Evolutionary conservation across 1,139 yeast species (phyloP).

Genomic region (Taphrina communis): DNA sequence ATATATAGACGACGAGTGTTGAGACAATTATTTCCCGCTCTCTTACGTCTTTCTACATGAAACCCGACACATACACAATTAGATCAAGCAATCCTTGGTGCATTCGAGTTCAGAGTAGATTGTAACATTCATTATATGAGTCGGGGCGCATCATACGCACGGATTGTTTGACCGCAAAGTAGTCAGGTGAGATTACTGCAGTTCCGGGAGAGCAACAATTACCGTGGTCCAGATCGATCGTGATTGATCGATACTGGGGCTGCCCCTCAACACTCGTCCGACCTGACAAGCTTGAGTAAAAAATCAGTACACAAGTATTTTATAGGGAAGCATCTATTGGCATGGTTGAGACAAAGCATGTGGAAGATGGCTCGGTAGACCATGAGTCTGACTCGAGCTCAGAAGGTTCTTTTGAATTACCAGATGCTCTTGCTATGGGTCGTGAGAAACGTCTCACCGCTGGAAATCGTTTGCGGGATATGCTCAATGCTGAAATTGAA

Average conservation of each 20-base stretch:
- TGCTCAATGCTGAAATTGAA: conserved; percentile 71
- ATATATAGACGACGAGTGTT: conserved; percentile 1
- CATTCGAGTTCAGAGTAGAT: neutral
- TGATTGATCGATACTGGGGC: no score
- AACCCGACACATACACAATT: neutral
- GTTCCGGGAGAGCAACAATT: no score
- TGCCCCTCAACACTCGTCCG: no score
- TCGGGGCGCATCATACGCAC: neutral
- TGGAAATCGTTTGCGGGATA: conserved; percentile 77
- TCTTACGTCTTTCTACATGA: neutral
- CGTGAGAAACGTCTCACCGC: conserved; percentile 78
- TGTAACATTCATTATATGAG: neutral
- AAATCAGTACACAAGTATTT: no score
- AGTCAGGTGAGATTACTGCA: neutral
- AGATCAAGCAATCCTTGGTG: neutral
- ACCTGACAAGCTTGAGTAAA: no score
- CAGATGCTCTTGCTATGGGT: conserved; percentile 45
- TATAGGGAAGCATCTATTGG: neutral
- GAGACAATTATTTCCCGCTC: neutral
- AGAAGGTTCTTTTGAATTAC: conserved; percentile 43
- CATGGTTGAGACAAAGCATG: neutral
- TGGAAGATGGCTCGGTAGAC: conserved; percentile 1
- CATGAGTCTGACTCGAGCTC: conserved; percentile 13
- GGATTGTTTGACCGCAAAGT: neutral
- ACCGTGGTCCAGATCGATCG: no score